Conservation (phyloP, 257 asterid genomes). For the Ajuga chamaepitys region DNA sequence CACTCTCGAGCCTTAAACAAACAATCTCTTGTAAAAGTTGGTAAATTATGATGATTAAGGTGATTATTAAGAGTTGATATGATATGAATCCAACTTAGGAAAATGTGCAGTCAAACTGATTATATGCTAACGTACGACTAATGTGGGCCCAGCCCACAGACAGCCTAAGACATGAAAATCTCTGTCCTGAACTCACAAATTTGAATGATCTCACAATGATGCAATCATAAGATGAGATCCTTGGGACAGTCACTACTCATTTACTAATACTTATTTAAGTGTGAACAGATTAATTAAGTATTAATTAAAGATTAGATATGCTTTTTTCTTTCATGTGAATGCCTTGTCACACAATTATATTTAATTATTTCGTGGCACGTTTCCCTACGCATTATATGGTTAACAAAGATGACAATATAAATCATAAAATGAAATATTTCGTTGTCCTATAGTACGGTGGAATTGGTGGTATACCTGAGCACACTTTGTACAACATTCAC, state of each 20-base stretch:
- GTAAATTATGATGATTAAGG: not conserved
- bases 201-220: slow-evolving; percentile 10
- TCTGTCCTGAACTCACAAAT: slow-evolving; percentile 7
- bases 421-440: no score
- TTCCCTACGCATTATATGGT: not conserved
- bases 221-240: slow-evolving; percentile 14
- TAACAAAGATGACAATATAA: no score
- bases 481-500: no score
- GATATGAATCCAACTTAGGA: slow-evolving; percentile 22
- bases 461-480: no score
- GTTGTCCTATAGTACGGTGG: no score
- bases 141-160: slow-evolving; percentile 19
- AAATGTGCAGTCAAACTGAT: slow-evolving; percentile 39
- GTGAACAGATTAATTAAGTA: slow-evolving; percentile 6
- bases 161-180: not conserved
- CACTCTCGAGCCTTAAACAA: no score
- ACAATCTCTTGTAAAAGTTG: no score
- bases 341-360: not conserved
- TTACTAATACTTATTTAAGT: not conserved
- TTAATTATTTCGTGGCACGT: not conserved
- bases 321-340: slow-evolving; percentile 24
- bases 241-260: not conserved
- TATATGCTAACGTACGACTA: slow-evolving; percentile 10
- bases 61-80: slow-evolving; percentile 8
- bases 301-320: not conserved